Evolutionary conservation across 306 rosid genomes (phyloP).

Genomic region (Luffa aegyptiaca): DNA sequence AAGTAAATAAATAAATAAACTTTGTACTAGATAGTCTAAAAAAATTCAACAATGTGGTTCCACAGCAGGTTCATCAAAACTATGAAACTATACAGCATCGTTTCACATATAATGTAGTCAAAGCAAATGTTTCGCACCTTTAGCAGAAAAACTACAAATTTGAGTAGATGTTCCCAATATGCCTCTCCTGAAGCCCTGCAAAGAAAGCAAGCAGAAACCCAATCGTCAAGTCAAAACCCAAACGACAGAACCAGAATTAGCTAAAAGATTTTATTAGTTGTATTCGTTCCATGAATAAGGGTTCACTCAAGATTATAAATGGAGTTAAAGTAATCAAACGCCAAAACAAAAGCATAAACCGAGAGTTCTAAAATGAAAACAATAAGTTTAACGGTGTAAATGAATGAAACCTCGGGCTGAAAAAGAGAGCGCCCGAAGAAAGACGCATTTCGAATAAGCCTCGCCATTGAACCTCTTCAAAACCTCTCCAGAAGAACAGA

Average conservation of each 20-base stretch:
- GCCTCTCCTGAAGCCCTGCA: conserved; percentile 47
- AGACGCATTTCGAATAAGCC: conserved; percentile 48
- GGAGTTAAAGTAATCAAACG: not conserved
- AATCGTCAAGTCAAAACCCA: conserved; percentile 7
- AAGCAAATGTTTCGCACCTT: conserved; percentile 34
- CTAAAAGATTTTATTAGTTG: not conserved
- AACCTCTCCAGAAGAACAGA: not conserved
- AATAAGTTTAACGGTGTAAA: conserved; percentile 2
- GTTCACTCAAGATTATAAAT: not conserved
- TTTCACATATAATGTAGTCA: not conserved
- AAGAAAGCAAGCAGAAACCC: conserved; percentile 1
- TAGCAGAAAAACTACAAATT: conserved; percentile 41
- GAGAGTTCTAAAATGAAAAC: not conserved
- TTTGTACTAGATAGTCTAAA: not conserved
- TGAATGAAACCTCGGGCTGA: conserved; percentile 31
- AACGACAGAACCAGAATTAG: not conserved
- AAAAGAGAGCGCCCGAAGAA: conserved; percentile 36
- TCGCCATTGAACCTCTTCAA: conserved; percentile 42
- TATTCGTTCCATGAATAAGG: not conserved
- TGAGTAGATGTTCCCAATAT: conserved; percentile 38
- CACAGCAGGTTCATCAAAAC: not conserved
- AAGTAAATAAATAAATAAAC: too few relatives aligned
- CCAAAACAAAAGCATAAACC: not conserved
- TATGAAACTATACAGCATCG: not conserved
- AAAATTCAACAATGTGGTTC: not conserved